A percentile compares a stretch with the other conserved stretches of the same genome.
These are phyloP conservation scores for Marasmius fiardii DNA, from an alignment of 1,284 basidiomycete genomes.

Conservation along the genomic window DNA sequence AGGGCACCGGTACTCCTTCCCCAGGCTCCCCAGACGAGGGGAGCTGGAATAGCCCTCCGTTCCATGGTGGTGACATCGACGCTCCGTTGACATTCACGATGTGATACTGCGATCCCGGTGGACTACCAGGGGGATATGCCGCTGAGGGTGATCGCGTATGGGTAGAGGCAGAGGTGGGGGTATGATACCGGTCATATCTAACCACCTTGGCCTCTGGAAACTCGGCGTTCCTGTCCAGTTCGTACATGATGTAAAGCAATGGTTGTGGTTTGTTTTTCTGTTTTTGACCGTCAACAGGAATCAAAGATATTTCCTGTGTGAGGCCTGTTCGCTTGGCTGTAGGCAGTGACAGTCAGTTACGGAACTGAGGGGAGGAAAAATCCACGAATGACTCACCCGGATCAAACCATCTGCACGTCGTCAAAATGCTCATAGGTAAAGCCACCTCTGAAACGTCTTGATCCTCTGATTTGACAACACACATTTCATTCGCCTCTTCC, in stretches of 20 bases:
- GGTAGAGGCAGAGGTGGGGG: constrained; percentile 20
- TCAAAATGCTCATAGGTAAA: constrained; percentile 60
- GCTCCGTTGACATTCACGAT: background rate
- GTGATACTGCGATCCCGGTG: background rate
- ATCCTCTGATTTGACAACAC: constrained; percentile 42
- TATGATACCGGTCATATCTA: constrained; percentile 48
- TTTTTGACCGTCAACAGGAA: no score
- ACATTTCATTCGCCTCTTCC: constrained; percentile 43
- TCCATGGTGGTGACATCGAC: background rate
- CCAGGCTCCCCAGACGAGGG: background rate
- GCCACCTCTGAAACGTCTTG: constrained; percentile 42
- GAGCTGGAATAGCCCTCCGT: background rate
- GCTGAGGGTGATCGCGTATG: background rate
- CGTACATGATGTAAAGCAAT: constrained; percentile 61
- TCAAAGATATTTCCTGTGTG: constrained; percentile 62
- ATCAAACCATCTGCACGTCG: constrained; percentile 60
- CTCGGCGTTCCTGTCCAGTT: constrained; percentile 51
- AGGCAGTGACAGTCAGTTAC: constrained; percentile 21
- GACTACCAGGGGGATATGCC: background rate
- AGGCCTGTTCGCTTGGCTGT: constrained; percentile 50
- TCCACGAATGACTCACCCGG: constrained; percentile 24
- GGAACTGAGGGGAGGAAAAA: constrained; percentile 20
- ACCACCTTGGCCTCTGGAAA: constrained; percentile 58
- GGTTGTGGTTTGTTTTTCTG: constrained; percentile 48
- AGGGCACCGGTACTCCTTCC: no score